Conservation (phyloP, 2,329 filamentous ascomycete species). For the Atkinsonella hypoxylon region DNA sequence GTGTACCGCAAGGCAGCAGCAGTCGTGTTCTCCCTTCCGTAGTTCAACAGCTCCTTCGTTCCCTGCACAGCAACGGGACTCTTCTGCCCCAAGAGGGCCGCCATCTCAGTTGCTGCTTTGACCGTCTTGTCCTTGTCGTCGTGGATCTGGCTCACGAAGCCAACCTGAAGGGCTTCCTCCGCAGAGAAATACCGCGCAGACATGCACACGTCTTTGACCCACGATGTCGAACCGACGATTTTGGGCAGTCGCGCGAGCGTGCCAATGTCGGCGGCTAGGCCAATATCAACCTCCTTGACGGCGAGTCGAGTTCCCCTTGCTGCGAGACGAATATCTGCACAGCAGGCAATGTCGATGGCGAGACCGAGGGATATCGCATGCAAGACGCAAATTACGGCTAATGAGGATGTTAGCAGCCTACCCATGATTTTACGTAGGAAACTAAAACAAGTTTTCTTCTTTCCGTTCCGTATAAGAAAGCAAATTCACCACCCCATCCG, state of each 20-base stretch:
- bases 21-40: constrained; percentile 64
- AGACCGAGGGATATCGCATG: constrained; percentile 71
- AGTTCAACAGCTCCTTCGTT: constrained; percentile 80
- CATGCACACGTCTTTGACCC: constrained; percentile 70
- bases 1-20: constrained; percentile 76
- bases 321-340: constrained; percentile 59
- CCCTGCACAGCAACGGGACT: constrained; percentile 79
- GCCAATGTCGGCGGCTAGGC: constrained; percentile 68
- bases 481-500: no score
- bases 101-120: constrained; percentile 49
- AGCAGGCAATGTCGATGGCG: constrained; percentile 60
- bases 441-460: no score
- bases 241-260: constrained; percentile 64
- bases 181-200: constrained; percentile 58
- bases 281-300: constrained; percentile 76
- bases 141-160: constrained; percentile 56
- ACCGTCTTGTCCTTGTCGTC: constrained; percentile 52
- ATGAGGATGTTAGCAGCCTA: background rate
- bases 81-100: constrained; percentile 58
- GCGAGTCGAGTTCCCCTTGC: constrained; percentile 48
- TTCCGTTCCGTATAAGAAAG: no score
- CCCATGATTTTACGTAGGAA: no score
- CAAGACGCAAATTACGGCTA: constrained; percentile 69
- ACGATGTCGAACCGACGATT: constrained; percentile 55
- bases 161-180: constrained; percentile 56